A percentile compares a stretch with the other conserved stretches of the same genome.
Conservation (phyloP, 805 yeast genomes). For the Henningerozyma blattae region DNA sequence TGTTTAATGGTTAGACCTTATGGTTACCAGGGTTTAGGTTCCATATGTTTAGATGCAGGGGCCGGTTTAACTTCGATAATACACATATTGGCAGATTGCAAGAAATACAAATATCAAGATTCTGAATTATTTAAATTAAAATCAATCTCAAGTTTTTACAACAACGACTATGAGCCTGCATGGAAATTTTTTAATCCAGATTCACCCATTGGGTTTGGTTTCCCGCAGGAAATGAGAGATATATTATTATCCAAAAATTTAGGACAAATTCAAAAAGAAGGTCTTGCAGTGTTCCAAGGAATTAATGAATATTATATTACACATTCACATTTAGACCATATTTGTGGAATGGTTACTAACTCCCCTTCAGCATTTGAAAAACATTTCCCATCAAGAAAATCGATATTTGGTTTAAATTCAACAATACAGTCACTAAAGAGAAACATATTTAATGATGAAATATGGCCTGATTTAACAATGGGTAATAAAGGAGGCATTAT, state of each 20-base stretch:
- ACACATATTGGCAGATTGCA: constrained; percentile 23
- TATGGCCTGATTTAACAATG: constrained; percentile 63
- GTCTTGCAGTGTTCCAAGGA: constrained; percentile 25
- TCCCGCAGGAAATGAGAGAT: constrained; percentile 6
- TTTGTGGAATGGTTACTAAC: constrained; percentile 55
- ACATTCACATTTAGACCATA: constrained; percentile 81
- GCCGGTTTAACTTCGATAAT: constrained; percentile 49
- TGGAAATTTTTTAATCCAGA: constrained; percentile 7
- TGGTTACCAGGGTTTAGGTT: constrained; percentile 16
- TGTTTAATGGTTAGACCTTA: constrained; percentile 54
- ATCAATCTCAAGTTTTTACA: constrained; percentile 13
- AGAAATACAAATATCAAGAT: background rate
- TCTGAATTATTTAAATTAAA: background rate
- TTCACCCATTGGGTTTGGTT: constrained; percentile 7
- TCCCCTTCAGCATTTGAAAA: constrained; percentile 35
- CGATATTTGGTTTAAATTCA: constrained; percentile 39
- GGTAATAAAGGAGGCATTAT: constrained; percentile 16
- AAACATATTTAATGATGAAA: constrained; percentile 55
- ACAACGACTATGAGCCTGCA: constrained; percentile 12
- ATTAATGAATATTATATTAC: constrained; percentile 45
- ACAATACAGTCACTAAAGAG: constrained; percentile 41
- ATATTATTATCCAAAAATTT: background rate
- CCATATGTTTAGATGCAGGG: constrained; percentile 72
- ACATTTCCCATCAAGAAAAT: constrained; percentile 28
- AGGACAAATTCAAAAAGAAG: constrained; percentile 7